These are phyloP conservation scores for Colletotrichum horii DNA, from an alignment of 2,329 filamentous ascomycete genomes.

Conservation along the genomic window DNA sequence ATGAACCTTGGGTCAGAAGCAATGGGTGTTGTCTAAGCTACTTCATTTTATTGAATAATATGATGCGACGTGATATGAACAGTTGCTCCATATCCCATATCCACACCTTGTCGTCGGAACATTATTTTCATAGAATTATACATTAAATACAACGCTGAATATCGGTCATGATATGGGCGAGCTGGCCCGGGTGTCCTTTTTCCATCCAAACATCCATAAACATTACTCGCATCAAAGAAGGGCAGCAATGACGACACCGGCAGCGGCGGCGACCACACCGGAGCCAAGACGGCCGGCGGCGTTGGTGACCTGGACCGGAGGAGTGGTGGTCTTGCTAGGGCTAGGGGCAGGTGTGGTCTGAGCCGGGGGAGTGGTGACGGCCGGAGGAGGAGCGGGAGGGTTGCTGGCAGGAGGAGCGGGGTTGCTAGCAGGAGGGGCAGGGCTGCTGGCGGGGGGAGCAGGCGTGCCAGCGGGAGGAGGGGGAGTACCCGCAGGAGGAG, in stretches of 20 bases:
- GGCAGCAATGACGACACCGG: constrained; percentile 9
- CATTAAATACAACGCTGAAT: not conserved
- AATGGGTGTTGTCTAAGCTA: not conserved
- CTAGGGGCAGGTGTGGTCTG: not conserved
- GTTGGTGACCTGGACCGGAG: not conserved
- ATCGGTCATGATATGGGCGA: not conserved
- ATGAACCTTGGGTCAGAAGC: accelerated
- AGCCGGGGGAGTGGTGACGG: not conserved
- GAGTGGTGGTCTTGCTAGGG: not conserved
- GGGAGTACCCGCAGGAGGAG: not conserved
- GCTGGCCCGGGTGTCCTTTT: not conserved
- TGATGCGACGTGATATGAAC: not conserved
- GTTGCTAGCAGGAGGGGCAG: not conserved
- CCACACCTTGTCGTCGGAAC: not conserved
- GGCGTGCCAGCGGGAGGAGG: not conserved
- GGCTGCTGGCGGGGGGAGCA: not conserved
- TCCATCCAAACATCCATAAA: not conserved
- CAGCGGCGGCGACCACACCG: constrained; percentile 9
- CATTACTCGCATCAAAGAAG: not conserved
- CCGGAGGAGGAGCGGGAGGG: not conserved
- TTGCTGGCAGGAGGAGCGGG: not conserved
- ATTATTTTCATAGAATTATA: not conserved
- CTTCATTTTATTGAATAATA: not conserved
- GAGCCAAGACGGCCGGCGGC: constrained; percentile 5
- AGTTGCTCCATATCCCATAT: not conserved